Evolutionary conservation across 192 early-diverging fungal genomes (phyloP).

Genomic region (Coemansia sp.): DNA sequence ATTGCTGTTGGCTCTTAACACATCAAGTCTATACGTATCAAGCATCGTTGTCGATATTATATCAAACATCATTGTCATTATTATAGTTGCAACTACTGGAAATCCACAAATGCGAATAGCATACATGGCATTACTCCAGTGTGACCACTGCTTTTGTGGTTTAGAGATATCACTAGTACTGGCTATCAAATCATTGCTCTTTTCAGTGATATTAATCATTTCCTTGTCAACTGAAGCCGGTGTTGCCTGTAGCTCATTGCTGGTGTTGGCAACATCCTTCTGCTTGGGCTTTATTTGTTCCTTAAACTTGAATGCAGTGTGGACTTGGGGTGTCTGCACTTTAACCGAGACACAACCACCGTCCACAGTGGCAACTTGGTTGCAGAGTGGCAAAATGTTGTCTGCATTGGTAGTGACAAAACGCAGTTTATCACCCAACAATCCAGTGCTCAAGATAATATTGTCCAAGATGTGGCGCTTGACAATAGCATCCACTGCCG

Average conservation of each 20-base stretch:
- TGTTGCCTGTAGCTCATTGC: not conserved
- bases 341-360: constrained; percentile 32
- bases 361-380: constrained; percentile 27
- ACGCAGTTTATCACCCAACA: constrained; percentile 58
- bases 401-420: constrained; percentile 47
- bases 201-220: not conserved
- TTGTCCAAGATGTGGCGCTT: constrained; percentile 66
- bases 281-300: constrained; percentile 27
- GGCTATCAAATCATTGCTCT: not conserved
- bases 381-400: constrained; percentile 22
- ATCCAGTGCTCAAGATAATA: constrained; percentile 55
- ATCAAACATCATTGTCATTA: not conserved
- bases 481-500: constrained; percentile 69
- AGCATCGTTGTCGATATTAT: not conserved
- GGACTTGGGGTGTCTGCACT: constrained; percentile 28
- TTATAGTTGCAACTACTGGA: not conserved
- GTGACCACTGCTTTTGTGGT: not conserved
- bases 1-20: not conserved
- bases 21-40: not conserved
- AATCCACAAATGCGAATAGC: constrained; percentile 13
- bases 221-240: not conserved
- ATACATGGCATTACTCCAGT: constrained; percentile 60
- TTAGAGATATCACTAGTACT: not conserved
- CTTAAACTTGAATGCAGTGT: not conserved
- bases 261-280: not conserved